Conservation (phyloP, 139 green algal species). For the Coelastrella sp. region DNA sequence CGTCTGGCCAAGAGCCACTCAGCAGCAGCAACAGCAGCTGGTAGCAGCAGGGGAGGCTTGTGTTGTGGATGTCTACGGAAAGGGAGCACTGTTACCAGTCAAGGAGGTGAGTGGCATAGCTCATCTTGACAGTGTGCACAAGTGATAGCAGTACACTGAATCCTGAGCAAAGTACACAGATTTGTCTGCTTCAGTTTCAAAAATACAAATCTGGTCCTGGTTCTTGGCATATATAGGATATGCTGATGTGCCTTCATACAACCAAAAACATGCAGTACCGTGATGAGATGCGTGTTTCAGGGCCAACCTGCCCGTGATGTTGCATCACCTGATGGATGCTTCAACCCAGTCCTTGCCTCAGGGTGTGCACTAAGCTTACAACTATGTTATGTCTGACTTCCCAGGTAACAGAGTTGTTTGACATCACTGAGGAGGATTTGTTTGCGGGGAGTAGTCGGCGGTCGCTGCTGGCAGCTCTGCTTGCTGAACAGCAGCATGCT, state of each 20-base stretch:
- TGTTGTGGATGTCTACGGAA: constrained; percentile 74
- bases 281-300: too few species aligned
- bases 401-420: constrained; percentile 77
- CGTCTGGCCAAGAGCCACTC: background rate
- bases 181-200: too few species aligned
- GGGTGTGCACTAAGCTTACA: too few species aligned
- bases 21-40: constrained; percentile 1
- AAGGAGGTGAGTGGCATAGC: constrained; percentile 71
- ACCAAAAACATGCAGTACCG: too few species aligned
- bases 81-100: constrained; percentile 60
- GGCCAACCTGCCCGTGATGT: too few species aligned
- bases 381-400: background rate
- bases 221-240: too few species aligned
- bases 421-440: constrained; percentile 29
- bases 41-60: constrained; percentile 53
- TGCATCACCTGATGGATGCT: too few species aligned
- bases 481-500: constrained; percentile 59
- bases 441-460: constrained; percentile 45
- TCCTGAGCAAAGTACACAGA: too few species aligned
- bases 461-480: constrained; percentile 65
- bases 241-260: too few species aligned
- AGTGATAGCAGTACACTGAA: too few species aligned
- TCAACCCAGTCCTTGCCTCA: background rate
- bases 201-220: too few species aligned
- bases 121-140: too few species aligned